Conservation (phyloP, 2,329 filamentous ascomycete genomes). For the Thelonectria olida region DNA sequence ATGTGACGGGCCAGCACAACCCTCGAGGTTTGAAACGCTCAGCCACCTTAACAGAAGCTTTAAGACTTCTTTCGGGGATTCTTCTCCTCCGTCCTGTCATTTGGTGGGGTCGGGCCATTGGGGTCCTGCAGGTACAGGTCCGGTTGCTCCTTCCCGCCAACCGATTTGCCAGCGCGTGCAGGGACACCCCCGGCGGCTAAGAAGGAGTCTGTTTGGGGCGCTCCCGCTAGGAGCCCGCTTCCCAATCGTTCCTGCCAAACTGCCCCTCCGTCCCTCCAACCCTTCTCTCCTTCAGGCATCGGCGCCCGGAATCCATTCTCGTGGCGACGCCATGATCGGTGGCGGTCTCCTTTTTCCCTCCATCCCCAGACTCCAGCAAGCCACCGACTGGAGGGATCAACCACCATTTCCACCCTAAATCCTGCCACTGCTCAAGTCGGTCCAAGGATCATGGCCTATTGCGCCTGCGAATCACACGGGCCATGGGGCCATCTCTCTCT, state of each 20-base stretch:
- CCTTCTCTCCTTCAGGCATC: too few relatives aligned
- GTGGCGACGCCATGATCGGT: conserved; percentile 18
- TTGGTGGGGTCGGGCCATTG: too few relatives aligned
- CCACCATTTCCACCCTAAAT: conserved; percentile 4
- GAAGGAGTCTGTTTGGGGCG: conserved; percentile 7
- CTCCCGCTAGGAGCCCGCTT: neutral
- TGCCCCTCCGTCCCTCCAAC: too few relatives aligned
- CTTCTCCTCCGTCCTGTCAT: conserved; percentile 19
- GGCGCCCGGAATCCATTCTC: neutral
- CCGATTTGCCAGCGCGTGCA: conserved; percentile 18
- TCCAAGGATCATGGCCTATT: neutral
- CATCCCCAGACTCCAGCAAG: conserved; percentile 10
- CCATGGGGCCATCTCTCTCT: neutral
- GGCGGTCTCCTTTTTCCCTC: conserved; percentile 11
- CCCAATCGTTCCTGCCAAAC: neutral
- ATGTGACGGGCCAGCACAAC: conserved; percentile 3
- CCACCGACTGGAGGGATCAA: neutral
- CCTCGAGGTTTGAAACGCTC: conserved; percentile 37
- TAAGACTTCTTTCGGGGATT: conserved; percentile 26
- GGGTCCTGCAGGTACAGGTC: conserved; percentile 36
- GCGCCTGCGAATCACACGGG: neutral
- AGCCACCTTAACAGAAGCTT: conserved; percentile 37
- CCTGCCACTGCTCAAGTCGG: neutral
- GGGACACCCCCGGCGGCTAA: conserved; percentile 9
- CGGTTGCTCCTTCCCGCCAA: conserved; percentile 4